Conservation (phyloP, 768 basidiomycete species). For the Lanmaoa pseudosensibilis region DNA sequence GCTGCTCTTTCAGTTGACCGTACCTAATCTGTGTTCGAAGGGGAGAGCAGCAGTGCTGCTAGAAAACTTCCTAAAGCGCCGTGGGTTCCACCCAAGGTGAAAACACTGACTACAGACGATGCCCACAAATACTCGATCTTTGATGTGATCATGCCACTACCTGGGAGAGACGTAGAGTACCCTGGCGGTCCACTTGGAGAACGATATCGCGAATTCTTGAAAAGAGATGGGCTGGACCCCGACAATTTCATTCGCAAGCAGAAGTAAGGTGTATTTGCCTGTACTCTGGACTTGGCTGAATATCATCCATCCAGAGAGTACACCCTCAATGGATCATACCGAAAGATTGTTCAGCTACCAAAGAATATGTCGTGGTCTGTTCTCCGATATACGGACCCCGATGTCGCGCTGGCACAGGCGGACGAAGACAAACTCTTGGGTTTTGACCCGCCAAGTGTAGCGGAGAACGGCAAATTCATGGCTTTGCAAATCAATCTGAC, state of each 20-base stretch:
- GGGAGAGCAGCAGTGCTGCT: conserved; percentile 11
- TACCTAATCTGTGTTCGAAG: conserved; percentile 20
- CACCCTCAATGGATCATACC: conserved; percentile 89
- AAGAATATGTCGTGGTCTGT: conserved; percentile 78
- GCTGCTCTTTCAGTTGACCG: background rate
- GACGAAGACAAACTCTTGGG: conserved; percentile 92
- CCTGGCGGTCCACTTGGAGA: conserved; percentile 88
- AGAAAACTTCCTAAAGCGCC: conserved; percentile 35
- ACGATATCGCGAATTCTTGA: conserved; percentile 77
- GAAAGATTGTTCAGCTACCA: conserved; percentile 86
- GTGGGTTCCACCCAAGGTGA: conserved; percentile 71
- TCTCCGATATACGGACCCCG: conserved; percentile 89
- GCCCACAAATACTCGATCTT: conserved; percentile 82
- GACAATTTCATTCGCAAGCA: conserved; percentile 88
- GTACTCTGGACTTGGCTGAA: conserved; percentile 6
- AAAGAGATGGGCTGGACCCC: conserved; percentile 85
- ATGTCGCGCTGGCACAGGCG: conserved; percentile 87
- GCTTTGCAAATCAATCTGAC: conserved; percentile 83
- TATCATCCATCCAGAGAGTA: conserved; percentile 64
- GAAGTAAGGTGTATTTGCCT: conserved; percentile 51
- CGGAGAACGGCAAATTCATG: conserved; percentile 76
- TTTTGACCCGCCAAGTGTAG: conserved; percentile 67
- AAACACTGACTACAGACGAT: conserved; percentile 75
- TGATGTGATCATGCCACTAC: conserved; percentile 96
- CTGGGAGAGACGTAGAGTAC: conserved; percentile 91